phyloP scores from a whole-genome alignment of 2,329 filamentous ascomycete genomes.

The Calonectria montana region DNA sequence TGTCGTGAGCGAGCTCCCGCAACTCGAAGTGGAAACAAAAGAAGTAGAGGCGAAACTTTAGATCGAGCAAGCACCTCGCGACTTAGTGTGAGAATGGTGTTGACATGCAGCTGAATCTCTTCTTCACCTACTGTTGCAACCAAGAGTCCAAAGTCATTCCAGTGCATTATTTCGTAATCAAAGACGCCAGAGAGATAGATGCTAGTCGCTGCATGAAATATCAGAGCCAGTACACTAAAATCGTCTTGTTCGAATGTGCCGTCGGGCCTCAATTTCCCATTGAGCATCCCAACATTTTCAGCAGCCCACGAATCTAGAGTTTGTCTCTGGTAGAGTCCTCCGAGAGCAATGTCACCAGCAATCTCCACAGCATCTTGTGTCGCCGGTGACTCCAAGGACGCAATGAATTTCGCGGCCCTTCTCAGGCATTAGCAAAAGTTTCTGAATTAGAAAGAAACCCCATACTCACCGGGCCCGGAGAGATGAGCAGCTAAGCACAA shows the following conservation, averaged over 20 bases:
- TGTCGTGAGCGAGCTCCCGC: slow-evolving; percentile 46
- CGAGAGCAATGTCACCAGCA: slow-evolving; percentile 19
- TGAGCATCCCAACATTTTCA: fast-evolving
- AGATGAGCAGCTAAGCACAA: slow-evolving; percentile 46
- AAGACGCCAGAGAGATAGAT: slow-evolving; percentile 52
- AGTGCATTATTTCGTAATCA: slow-evolving; percentile 48
- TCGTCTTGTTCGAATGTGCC: neutral
- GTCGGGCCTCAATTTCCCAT: fast-evolving
- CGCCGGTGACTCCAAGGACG: fast-evolving
- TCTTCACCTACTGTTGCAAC: slow-evolving; percentile 37
- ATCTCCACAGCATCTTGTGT: fast-evolving
- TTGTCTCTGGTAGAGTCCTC: slow-evolving; percentile 36
- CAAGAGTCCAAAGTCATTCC: slow-evolving; percentile 37
- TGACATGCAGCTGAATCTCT: slow-evolving; percentile 37
- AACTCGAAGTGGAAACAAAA: slow-evolving; percentile 49
- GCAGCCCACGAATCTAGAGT: slow-evolving; percentile 28
- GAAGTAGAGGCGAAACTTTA: slow-evolving; percentile 45
- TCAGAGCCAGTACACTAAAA: slow-evolving; percentile 34
- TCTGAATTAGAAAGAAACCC: neutral
- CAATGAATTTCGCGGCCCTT: slow-evolving; percentile 24
- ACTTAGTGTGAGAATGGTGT: slow-evolving; percentile 38
- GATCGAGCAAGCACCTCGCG: slow-evolving; percentile 29
- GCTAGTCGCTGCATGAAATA: slow-evolving; percentile 48
- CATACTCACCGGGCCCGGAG: slow-evolving; percentile 45
- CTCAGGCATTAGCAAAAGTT: neutral